Evolutionary conservation across 805 yeast species (phyloP), one percentile per base, ranked within the genome.

Genomic region (Ascoidea tarda): DNA sequence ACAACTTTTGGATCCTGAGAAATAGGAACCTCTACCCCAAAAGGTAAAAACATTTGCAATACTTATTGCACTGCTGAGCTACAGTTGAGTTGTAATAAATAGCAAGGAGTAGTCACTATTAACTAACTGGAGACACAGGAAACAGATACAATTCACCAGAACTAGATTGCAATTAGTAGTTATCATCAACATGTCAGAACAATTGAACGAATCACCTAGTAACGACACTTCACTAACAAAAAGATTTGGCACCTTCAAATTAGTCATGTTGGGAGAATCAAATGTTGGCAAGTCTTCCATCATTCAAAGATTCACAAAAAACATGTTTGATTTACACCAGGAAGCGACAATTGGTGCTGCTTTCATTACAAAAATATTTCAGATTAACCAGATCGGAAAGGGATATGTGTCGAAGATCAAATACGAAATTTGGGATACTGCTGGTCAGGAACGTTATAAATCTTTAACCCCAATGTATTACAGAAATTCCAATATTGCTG

Each of bases 281-380:
- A 74, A 81, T 0, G 82, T 74, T 16, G 87, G 86, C 49, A 84
- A 78, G 59, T 73, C 79, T 5, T 88, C 96, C 1, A 74, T 91
- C 6, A 89, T 88, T 1, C 85, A 85, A 58, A 71, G 97, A 51
- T 88, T 90, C 60, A 90, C 79, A 32, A 77, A 77, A 57, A 64
- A 59, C 50, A 14, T 58, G 10, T 16, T 12, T 38, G 14, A 48
- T 21, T 14, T 16, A 44, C 31, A 16, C 6, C 48, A 60, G 60
- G 72, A 93, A 59, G 85, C 93, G 48, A 91, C 98, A 1, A 91
- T 91, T 52, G 99, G 99, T 16, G 99, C 98, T 5, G 98, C 97
- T 0, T 91, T 91, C 66, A 75, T 91, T 46, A 87, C 96, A n/a
- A 95, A 89, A 63, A 80, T 84, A 12, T 71, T 84, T 6, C 69